Evolutionary conservation across 805 yeast species (phyloP), one percentile per base, ranked within the genome.

Genomic region (Myxozyma mucilagina): DNA sequence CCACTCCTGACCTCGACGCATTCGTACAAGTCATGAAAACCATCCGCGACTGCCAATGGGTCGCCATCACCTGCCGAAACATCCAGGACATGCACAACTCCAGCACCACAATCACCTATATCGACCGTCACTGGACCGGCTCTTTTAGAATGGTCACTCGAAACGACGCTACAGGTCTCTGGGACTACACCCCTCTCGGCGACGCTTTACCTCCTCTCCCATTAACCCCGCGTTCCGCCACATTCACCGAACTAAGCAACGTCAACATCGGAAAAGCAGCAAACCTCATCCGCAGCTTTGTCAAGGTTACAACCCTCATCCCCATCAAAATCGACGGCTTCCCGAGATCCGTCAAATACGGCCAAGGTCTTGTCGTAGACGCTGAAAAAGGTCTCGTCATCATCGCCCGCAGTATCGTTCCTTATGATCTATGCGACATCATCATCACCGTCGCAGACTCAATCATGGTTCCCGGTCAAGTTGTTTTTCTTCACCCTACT

Each of bases 41-140:
- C 1, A 86, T 91, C 13, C 96, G 96, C 1, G 96, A 91, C 72
- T 79, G 85, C 49, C 80, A 85, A 53, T 83, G 87, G 68, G 87
- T 92, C 2, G 77, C 90, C 1, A 81, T 88, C 24, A 77, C 84
- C 59, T 89, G 83, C 74, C 85, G 92, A 64, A 94, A 90, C 73
- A 80, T 90, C 50, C 81, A 90, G 1, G 97, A 90, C 70, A 79
- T 87, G 63, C 96, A 91, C 73, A 82, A 90, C 1, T 24, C 43
- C 31, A 78, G 81, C 50, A 82, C 87, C 39, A 79, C 84, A n/a
- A 82, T 87, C 1, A 79, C 88, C 10, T 84, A 82, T 68, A 81
- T 91, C 53, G 96, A 90, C 70, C 84, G 97, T 66, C 96, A 90
- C 74, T 91, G 97, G 97, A 79, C 82, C 59, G 80, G 86, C 7